A percentile compares a stretch with the other conserved stretches of the same genome.
Conservation (phyloP, 176 grass and related monocot species). For the Carex myosuroides region DNA sequence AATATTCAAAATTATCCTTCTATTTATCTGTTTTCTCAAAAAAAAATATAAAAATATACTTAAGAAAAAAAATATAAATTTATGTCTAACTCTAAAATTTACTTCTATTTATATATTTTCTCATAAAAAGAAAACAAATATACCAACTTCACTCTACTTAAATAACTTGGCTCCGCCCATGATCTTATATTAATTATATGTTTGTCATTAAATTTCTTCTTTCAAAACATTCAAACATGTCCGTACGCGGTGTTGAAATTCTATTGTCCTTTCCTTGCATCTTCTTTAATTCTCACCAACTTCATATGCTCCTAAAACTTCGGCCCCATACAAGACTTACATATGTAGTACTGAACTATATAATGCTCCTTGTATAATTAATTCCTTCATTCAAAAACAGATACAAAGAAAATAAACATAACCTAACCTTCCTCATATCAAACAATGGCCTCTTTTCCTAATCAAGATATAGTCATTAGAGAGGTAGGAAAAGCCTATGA, state of each 20-base stretch:
- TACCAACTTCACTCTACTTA: too few species aligned
- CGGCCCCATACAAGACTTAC: neutral
- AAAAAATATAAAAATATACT: too few species aligned
- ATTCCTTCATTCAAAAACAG: neutral
- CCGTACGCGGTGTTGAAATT: neutral
- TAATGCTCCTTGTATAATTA: neutral
- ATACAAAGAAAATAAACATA: neutral
- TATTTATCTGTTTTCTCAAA: too few species aligned
- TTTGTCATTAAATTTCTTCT: neutral
- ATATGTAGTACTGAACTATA: neutral
- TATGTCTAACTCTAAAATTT: too few species aligned
- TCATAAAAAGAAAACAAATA: too few species aligned
- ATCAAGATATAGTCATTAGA: slow-evolving; percentile 4
- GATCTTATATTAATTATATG: too few species aligned
- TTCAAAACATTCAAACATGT: neutral
- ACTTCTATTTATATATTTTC: too few species aligned
- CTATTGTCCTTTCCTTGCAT: neutral
- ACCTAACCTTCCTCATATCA: neutral
- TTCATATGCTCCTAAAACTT: neutral
- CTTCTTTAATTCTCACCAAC: neutral
- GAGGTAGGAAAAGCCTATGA: slow-evolving; percentile 9
- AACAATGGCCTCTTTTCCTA: neutral
- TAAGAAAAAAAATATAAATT: too few species aligned
- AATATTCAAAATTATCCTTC: too few species aligned
- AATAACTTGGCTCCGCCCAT: too few species aligned